Evolutionary conservation across 176 grass and related monocot genomes (phyloP).

Genomic region (Chloris gayana): DNA sequence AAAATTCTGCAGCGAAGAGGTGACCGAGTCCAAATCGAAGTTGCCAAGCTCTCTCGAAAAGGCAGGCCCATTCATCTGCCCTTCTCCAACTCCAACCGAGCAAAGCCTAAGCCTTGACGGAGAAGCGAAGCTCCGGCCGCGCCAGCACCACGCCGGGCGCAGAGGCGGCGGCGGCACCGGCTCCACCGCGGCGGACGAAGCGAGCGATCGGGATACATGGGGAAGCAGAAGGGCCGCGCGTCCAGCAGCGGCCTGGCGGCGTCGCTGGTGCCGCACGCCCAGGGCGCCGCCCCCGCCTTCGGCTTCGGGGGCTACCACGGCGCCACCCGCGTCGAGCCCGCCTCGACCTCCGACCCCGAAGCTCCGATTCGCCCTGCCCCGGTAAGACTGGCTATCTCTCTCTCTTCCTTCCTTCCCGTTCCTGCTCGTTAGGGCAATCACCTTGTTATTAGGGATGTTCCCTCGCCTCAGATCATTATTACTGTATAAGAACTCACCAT

Average conservation of each 20-base stretch:
- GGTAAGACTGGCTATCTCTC: slow-evolving; percentile 35
- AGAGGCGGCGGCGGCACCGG: too few species aligned
- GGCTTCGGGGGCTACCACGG: slow-evolving; percentile 94
- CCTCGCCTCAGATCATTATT: neutral
- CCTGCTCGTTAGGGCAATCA: too few species aligned
- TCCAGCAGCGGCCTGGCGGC: slow-evolving; percentile 88
- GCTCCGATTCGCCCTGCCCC: slow-evolving; percentile 22
- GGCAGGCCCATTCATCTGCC: too few species aligned
- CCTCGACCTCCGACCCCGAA: slow-evolving; percentile 53
- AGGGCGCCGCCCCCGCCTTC: slow-evolving; percentile 51
- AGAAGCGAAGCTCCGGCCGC: too few species aligned
- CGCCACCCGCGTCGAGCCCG: slow-evolving; percentile 67
- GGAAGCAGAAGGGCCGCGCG: slow-evolving; percentile 75
- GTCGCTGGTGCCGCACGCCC: slow-evolving; percentile 56
- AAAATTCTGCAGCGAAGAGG: too few species aligned
- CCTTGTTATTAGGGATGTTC: neutral
- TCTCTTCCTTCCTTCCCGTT: neutral
- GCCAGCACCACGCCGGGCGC: too few species aligned
- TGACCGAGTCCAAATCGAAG: too few species aligned
- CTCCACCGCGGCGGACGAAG: too few species aligned
- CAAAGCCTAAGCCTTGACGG: too few species aligned
- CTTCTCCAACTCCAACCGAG: rapidly evolving
- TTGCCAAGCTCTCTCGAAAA: too few species aligned
- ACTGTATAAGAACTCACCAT: neutral
- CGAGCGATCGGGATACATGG: slow-evolving; percentile 38